Conservation (phyloP, 164 flowering plant species). For the Nymphaea colorata region DNA sequence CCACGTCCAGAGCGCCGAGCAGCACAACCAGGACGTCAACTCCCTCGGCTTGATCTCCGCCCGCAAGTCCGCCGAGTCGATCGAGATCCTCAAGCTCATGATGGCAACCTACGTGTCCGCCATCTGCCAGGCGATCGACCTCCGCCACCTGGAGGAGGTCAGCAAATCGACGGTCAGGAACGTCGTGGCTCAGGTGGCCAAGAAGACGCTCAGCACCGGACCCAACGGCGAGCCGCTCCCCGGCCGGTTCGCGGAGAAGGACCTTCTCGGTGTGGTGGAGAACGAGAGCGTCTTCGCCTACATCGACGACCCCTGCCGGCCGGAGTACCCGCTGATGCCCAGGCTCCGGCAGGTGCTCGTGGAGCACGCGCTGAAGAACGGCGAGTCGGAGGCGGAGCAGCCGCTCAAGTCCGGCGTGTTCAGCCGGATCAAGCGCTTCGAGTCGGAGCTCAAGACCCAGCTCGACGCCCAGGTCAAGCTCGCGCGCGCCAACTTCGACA, state of each 20-base stretch:
- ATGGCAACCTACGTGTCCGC: slow-evolving; percentile 17
- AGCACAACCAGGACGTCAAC: slow-evolving; percentile 25
- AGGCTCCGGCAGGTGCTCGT: slow-evolving; percentile 12
- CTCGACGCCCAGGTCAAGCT: slow-evolving; percentile 2
- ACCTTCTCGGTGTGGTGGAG: slow-evolving; percentile 11
- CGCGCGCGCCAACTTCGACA: slow-evolving; percentile 8
- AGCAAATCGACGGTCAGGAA: slow-evolving; percentile 10
- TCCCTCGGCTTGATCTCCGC: slow-evolving; percentile 20
- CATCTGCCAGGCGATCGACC: slow-evolving; percentile 19
- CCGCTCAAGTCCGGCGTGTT: background rate
- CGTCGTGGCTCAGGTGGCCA: slow-evolving; percentile 12
- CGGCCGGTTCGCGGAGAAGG: slow-evolving; percentile 12
- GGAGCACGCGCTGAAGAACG: slow-evolving; percentile 7
- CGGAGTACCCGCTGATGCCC: slow-evolving; percentile 12
- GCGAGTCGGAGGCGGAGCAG: background rate
- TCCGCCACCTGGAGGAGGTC: slow-evolving; percentile 22
- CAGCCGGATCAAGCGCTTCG: slow-evolving; percentile 9
- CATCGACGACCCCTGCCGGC: slow-evolving; percentile 12
- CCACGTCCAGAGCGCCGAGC: slow-evolving; percentile 25
- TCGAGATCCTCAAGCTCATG: slow-evolving; percentile 20
- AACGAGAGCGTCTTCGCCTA: slow-evolving; percentile 9
- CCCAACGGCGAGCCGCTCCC: slow-evolving; percentile 13
- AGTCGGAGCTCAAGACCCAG: slow-evolving; percentile 11
- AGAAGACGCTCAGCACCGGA: slow-evolving; percentile 12
- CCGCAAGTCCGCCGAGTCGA: slow-evolving; percentile 18